Base-by-base conservation (phyloP, 768 basidiomycete species). In the Chalciporus piperatus region DNA sequence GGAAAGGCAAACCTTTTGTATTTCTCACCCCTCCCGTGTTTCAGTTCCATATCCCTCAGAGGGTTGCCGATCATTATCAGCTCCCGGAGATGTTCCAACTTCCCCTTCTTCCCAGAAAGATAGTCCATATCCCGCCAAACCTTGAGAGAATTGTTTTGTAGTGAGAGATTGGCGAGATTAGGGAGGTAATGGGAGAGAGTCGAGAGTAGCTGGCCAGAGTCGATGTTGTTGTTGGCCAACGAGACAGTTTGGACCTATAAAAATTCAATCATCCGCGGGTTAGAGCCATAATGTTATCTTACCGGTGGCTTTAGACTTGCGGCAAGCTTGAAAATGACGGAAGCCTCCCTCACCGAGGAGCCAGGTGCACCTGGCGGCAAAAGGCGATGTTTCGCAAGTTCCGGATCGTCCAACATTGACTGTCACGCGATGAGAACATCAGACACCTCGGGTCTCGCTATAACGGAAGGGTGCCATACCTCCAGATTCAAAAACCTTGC, bases 311-410 rank as follows among this genome's bases (percentile, higher is more conserved):
- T 83, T 47, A 94, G 80, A 58, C 86, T 79, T 17, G 81, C 77
- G 1, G 93, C 91, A 11, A 95, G 75, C 68, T 94, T 94, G 76
- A 94, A 94, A 41, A 98, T 84, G 10, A 95, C 92, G 6, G 86
- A 81, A 0, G 87, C 84, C 60, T 90, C 87, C 53, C 76, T 81
- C 19, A 70, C 64, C 22, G 80, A 75, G 28, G 87, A 82, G 10
- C 85, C 82, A 27, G 78, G 76, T 22, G 73, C 72, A 7, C 91
- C 91, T 3, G 92, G 92, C 2, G 87, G 81, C 25, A 75, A 61
- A 25, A 97, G 74, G 40, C 83, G 79, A 59, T 91, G 70, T 62
- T 83, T 86, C 66, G 81, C 82, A 54, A 97, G 74, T 48, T 85
- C 73, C 37, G 85, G 81, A 65, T 97, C 94, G 30, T 88, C 82